phyloP scores from a whole-genome alignment of 1,139 yeast genomes.

The Hanseniaspora sp. region DNA sequence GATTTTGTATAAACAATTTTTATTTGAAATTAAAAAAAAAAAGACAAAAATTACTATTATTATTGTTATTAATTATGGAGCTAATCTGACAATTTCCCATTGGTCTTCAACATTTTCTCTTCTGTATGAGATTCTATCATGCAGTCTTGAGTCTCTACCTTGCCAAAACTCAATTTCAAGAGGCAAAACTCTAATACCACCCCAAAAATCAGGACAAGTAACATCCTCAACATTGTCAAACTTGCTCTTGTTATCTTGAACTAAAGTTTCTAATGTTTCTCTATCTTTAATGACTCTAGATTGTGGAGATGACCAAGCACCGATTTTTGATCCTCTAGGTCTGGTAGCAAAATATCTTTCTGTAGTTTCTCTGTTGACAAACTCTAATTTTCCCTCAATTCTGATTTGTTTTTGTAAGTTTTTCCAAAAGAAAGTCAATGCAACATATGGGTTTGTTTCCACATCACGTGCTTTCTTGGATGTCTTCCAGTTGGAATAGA shows the following conservation, averaged over 20 bases:
- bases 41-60: not conserved
- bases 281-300: slow-evolving; percentile 48
- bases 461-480: slow-evolving; percentile 72
- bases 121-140: slow-evolving; percentile 73
- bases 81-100: slow-evolving; percentile 61
- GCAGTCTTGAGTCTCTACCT: slow-evolving; percentile 80
- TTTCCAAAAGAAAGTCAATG: slow-evolving; percentile 84
- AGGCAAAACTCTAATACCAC: slow-evolving; percentile 82
- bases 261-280: slow-evolving; percentile 48
- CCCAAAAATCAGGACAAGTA: slow-evolving; percentile 93
- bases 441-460: too few relatives aligned
- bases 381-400: slow-evolving; percentile 76
- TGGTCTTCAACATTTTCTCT: slow-evolving; percentile 41
- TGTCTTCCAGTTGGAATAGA: slow-evolving; percentile 83
- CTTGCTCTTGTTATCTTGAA: slow-evolving; percentile 40
- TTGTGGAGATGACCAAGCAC: slow-evolving; percentile 97
- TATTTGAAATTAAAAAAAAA: not conserved
- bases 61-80: slow-evolving; percentile 42
- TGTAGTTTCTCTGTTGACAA: slow-evolving; percentile 60
- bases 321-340: slow-evolving; percentile 85
- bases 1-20: not conserved
- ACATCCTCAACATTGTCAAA: slow-evolving; percentile 55
- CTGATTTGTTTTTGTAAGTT: slow-evolving; percentile 82
- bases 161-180: slow-evolving; percentile 95
- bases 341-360: slow-evolving; percentile 72